phyloP scores from a whole-genome alignment of 805 yeast species.

The Wickerhamiella sergipiensis region DNA sequence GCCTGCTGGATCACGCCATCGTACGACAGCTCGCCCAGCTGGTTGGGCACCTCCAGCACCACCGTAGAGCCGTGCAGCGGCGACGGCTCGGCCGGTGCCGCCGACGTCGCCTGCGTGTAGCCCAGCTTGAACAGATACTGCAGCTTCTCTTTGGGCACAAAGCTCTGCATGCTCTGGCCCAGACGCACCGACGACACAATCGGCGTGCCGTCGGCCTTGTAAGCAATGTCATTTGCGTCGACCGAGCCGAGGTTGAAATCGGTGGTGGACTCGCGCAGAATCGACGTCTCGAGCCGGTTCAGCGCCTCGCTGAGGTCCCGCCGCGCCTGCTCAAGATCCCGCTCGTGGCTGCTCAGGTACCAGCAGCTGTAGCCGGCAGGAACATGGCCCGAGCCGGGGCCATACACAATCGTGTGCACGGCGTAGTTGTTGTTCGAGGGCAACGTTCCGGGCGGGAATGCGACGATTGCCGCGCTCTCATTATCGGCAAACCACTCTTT shows the following conservation, averaged over 20 bases:
- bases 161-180: constrained; percentile 74
- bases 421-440: constrained; percentile 50
- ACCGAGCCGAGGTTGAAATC: constrained; percentile 42
- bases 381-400: constrained; percentile 76
- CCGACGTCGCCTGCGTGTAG: constrained; percentile 37
- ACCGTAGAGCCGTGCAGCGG: constrained; percentile 20
- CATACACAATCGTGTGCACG: constrained; percentile 78
- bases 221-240: constrained; percentile 40
- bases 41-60: constrained; percentile 38
- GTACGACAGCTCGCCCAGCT: constrained; percentile 75
- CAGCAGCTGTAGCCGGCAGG: constrained; percentile 80
- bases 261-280: constrained; percentile 64
- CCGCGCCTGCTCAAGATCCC: constrained; percentile 43
- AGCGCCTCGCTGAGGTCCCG: constrained; percentile 70
- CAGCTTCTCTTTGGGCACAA: constrained; percentile 65
- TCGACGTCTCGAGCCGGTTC: constrained; percentile 61
- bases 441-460: constrained; percentile 78
- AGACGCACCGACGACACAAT: constrained; percentile 67
- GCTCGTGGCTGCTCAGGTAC: constrained; percentile 72
- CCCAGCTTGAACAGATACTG: constrained; percentile 47
- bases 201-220: constrained; percentile 47
- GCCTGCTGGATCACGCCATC: constrained; percentile 84
- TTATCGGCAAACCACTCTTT: constrained; percentile 81
- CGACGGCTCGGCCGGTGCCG: constrained; percentile 8
- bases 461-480: constrained; percentile 77